Conservation (phyloP, 805 yeast genomes). For the Saccharomycopsis oosterbeekiorum region DNA sequence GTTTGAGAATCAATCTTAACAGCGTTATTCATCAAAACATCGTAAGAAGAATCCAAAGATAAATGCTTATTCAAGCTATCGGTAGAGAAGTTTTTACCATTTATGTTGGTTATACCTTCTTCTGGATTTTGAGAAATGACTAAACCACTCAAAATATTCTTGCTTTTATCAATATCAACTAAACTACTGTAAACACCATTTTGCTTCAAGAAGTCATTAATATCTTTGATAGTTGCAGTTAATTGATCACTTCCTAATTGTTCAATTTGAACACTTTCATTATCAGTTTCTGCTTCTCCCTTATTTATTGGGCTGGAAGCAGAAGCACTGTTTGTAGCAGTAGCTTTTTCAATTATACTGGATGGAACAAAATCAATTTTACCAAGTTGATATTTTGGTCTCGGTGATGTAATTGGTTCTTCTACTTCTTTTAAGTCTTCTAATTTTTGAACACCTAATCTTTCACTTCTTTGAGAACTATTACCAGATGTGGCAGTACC, state of each 20-base stretch:
- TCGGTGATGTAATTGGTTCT: conserved; percentile 1
- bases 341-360: not conserved
- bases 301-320: not conserved
- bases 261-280: not conserved
- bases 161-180: conserved; percentile 15
- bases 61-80: conserved; percentile 12
- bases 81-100: conserved; percentile 9
- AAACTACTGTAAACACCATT: conserved; percentile 18
- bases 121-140: conserved; percentile 7
- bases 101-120: conserved; percentile 2
- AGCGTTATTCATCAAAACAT: conserved; percentile 5
- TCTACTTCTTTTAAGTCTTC: conserved; percentile 14
- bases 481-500: conserved; percentile 10
- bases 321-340: not conserved
- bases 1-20: not conserved
- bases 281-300: not conserved
- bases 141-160: conserved; percentile 14
- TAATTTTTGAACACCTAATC: not conserved
- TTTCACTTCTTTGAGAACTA: conserved; percentile 2
- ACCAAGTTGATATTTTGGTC: conserved; percentile 1
- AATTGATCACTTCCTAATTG: conserved; percentile 6
- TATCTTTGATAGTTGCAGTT: conserved; percentile 17
- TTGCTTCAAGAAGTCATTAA: conserved; percentile 14
- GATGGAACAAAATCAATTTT: not conserved
- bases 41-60: conserved; percentile 3